Evolutionary conservation across 73 alveolate species (phyloP), one percentile per base, ranked within the genome.

Genomic region (Paraurostyla sp.): DNA sequence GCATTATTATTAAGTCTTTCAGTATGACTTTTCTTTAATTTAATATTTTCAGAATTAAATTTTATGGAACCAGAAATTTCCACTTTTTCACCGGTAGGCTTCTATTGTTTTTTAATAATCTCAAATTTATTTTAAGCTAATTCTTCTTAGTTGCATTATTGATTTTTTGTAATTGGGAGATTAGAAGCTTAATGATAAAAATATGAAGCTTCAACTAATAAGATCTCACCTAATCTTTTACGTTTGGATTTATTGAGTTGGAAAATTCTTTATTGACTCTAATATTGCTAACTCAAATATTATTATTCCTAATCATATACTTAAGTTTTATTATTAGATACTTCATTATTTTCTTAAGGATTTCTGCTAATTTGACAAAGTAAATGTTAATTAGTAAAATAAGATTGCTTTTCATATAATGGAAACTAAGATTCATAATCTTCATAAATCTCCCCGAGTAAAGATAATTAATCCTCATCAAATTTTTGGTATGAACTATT

Each of bases 131-230:
- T 30, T 65, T 65, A n/a, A n/a, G n/a, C 6, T 22, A 9, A 22
- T 65, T 65, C 46, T 33, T 38, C 56, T 38, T 38, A 11, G 35
- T 65, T 18, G 13, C 3, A 38, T 38, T 18, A 3, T 65, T 65
- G 35, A 38, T 38, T 65, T 22, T 38, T n/a, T 15, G 60, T 65
- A 13, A 65, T 9, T 22, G 82, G 82, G 36, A 65, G 35, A 11
- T 36, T 32, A 38, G 35, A 40, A 2, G 82, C 60, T 38, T 65
- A 65, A 38, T 65, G 82, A 65, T 65, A 65, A 30, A 65, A 65
- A 38, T 65, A 65, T 6, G 82, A 11, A 6, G 82, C 7, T 1
- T 65, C 82, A 15, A 65, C 82, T 35, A 65, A 6, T 1, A 65
- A 16, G 3, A 65, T 38, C 58, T 65, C 56, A 13, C 82, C 82